Evolutionary conservation across 768 basidiomycete species (phyloP).

Genomic region (Tricholoma bakamatsutake): DNA sequence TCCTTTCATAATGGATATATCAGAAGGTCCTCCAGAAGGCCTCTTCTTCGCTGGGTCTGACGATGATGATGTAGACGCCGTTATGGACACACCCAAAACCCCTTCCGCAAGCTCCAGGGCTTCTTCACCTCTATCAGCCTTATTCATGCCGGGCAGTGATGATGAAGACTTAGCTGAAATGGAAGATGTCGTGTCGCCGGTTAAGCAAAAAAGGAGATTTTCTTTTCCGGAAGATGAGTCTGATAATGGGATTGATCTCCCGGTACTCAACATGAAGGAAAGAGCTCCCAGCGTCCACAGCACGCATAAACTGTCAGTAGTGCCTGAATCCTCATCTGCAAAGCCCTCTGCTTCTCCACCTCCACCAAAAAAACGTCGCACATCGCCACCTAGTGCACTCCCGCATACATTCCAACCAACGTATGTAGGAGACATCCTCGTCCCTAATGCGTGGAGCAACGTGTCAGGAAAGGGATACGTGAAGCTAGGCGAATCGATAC

Average conservation of each 20-base stretch:
- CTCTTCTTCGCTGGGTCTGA: conserved; percentile 61
- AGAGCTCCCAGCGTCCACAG: conserved; percentile 30
- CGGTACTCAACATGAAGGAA: conserved; percentile 27
- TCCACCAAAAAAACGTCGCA: conserved; percentile 49
- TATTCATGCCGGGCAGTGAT: conserved; percentile 32
- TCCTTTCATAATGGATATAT: conserved; percentile 19
- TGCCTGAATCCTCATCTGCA: conserved; percentile 4
- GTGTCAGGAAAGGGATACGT: conserved; percentile 69
- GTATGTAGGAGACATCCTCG: conserved; percentile 64
- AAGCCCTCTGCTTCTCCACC: conserved; percentile 4
- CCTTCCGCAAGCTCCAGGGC: conserved; percentile 11
- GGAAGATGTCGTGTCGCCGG: conserved; percentile 3
- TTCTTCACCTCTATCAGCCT: conserved; percentile 16
- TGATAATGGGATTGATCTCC: conserved; percentile 16
- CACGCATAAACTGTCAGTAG: conserved; percentile 22
- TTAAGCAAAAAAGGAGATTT: conserved; percentile 15
- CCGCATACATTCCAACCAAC: conserved; percentile 21
- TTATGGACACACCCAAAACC: conserved; percentile 9
- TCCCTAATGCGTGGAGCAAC: conserved; percentile 76
- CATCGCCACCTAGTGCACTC: conserved; percentile 25
- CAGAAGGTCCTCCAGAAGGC: conserved; percentile 27
- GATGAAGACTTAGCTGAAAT: conserved; percentile 20
- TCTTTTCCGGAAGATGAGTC: conserved; percentile 6
- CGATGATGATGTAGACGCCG: conserved; percentile 36
- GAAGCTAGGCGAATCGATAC: conserved; percentile 53